phyloP scores from a whole-genome alignment of 1,139 yeast genomes.

The Yamadazyma aaseri region DNA sequence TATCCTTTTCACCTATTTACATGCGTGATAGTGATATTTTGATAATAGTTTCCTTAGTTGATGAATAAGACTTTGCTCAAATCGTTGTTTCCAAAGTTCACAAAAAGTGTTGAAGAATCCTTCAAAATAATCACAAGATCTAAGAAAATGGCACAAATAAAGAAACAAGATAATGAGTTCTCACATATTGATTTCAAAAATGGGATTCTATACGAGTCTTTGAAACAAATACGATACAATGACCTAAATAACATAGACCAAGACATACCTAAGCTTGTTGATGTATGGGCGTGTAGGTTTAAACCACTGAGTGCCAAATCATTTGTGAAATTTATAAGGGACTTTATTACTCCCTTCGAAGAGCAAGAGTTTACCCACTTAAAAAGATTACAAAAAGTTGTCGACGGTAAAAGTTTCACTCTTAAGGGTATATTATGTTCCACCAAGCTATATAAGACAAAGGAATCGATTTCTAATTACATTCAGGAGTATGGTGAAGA shows the following conservation, averaged over 20 bases:
- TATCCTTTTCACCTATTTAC: no score
- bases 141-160: slow-evolving; percentile 11
- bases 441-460: slow-evolving; percentile 14
- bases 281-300: slow-evolving; percentile 57
- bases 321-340: slow-evolving; percentile 27
- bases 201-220: slow-evolving; percentile 45
- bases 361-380: slow-evolving; percentile 26
- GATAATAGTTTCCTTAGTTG: not conserved
- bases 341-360: slow-evolving; percentile 28
- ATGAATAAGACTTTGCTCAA: slow-evolving; percentile 4
- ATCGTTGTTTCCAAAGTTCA: slow-evolving; percentile 4
- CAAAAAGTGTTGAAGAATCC: slow-evolving; percentile 7
- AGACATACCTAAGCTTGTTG: slow-evolving; percentile 32
- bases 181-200: slow-evolving; percentile 43
- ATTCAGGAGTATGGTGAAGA: slow-evolving; percentile 10
- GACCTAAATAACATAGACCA: slow-evolving; percentile 21
- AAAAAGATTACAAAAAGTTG: slow-evolving; percentile 31
- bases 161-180: slow-evolving; percentile 5
- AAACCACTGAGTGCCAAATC: slow-evolving; percentile 29
- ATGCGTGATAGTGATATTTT: not conserved
- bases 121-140: slow-evolving; percentile 8
- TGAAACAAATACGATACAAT: slow-evolving; percentile 47
- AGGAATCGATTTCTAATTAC: slow-evolving; percentile 11
- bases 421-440: slow-evolving; percentile 33
- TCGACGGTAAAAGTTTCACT: slow-evolving; percentile 8